Evolutionary conservation across 2,329 filamentous ascomycete species (phyloP).

Genomic region (Colletotrichum higginsianum): DNA sequence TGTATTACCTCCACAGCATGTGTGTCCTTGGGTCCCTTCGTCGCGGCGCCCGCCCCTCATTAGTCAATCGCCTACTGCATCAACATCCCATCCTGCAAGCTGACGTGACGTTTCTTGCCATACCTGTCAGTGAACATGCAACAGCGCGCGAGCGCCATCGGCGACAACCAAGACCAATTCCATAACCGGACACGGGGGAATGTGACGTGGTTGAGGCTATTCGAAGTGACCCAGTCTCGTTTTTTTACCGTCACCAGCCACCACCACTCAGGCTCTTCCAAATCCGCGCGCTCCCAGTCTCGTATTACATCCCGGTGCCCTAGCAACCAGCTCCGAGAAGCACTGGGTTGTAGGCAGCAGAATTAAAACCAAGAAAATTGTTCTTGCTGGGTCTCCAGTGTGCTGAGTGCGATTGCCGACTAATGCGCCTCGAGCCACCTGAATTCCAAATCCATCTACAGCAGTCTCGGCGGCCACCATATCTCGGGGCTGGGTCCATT

Average conservation of each 20-base stretch:
- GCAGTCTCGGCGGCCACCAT: slow-evolving; percentile 5
- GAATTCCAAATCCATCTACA: slow-evolving; percentile 11
- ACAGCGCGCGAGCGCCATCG: slow-evolving; percentile 7
- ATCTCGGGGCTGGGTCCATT: background rate
- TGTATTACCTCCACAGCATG: background rate
- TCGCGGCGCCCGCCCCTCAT: slow-evolving; percentile 2
- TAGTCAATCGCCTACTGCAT: background rate
- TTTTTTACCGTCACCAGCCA: slow-evolving; percentile 17
- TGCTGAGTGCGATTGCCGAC: slow-evolving; percentile 11
- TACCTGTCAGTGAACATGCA: slow-evolving; percentile 23
- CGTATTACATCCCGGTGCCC: slow-evolving; percentile 32
- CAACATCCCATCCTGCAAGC: slow-evolving; percentile 2
- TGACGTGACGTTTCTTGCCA: slow-evolving; percentile 2
- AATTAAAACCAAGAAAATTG: slow-evolving; percentile 28
- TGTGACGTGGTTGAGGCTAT: slow-evolving; percentile 38
- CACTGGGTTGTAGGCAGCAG: slow-evolving; percentile 31
- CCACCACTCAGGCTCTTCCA: slow-evolving; percentile 14
- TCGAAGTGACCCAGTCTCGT: slow-evolving; percentile 20
- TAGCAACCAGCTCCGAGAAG: slow-evolving; percentile 1
- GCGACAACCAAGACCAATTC: slow-evolving; percentile 19
- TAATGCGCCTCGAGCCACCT: slow-evolving; percentile 14
- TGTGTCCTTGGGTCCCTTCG: background rate
- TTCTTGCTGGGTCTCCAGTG: background rate
- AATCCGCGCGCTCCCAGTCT: slow-evolving; percentile 23
- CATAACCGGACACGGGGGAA: slow-evolving; percentile 15